These are phyloP conservation scores for Cutaneotrichosporon dermatis DNA, from an alignment of 1,284 basidiomycete genomes.

Conservation along the genomic window DNA sequence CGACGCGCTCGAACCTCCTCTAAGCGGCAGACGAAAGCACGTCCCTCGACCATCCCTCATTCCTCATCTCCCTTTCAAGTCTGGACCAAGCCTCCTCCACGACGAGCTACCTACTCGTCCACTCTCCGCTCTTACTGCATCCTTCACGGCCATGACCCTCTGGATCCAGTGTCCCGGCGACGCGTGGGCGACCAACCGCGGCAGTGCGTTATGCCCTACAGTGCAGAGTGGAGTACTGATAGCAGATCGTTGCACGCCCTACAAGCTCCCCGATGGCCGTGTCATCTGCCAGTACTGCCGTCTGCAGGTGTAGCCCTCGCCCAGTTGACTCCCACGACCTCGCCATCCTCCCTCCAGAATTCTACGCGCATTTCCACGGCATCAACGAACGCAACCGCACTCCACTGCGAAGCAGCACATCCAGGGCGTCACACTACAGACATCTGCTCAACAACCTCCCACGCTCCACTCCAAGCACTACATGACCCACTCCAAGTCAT, in stretches of 20 bases:
- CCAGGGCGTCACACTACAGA: no score
- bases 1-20: no score
- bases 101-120: not conserved
- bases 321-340: no score
- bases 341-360: no score
- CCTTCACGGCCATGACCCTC: not conserved
- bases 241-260: not conserved
- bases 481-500: no score
- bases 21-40: no score
- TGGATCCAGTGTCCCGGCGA: conserved; percentile 1
- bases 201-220: not conserved
- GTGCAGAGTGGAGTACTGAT: not conserved
- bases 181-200: not conserved
- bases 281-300: conserved; percentile 4
- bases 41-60: no score
- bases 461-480: no score
- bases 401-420: no score
- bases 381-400: no score
- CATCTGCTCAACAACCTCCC: no score
- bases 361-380: no score
- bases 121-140: not conserved
- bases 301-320: not conserved
- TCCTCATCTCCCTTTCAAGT: not conserved
- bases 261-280: not conserved
- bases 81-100: not conserved